A percentile compares a stretch with the other conserved stretches of the same genome.
Evolutionary conservation across 2,329 filamentous ascomycete genomes (phyloP).

Genomic region (Lithohypha guttulata): DNA sequence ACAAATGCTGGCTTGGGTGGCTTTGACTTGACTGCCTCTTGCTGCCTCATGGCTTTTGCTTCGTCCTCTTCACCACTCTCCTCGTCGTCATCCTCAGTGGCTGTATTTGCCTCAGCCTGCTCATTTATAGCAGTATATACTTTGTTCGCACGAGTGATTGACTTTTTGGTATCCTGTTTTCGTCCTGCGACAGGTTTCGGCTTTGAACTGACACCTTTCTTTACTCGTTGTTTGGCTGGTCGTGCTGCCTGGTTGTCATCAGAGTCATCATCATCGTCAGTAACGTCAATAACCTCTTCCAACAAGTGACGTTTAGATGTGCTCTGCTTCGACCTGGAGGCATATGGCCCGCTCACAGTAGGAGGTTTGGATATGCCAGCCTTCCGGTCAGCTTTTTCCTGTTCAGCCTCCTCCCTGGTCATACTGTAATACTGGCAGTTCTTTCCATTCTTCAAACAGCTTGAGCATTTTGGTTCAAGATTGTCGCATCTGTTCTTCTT

Average conservation of each 20-base stretch:
- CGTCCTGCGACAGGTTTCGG: no score
- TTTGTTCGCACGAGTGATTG: no score
- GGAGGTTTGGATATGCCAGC: not conserved
- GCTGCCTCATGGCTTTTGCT: not conserved
- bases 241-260: no score
- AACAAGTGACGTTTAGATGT: not conserved
- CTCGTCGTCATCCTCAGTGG: not conserved
- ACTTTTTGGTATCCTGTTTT: no score
- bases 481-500: not conserved
- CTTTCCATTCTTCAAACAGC: not conserved
- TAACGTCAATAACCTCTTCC: not conserved
- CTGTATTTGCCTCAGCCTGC: no score
- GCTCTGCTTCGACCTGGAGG: not conserved
- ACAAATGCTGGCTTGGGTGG: slow-evolving; percentile 4
- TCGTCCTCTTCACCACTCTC: not conserved
- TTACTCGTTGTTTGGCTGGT: no score
- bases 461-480: slow-evolving; percentile 2
- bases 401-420: not conserved
- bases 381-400: not conserved
- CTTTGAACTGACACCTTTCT: no score
- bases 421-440: slow-evolving; percentile 4
- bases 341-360: not conserved
- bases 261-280: not conserved
- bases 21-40: not conserved
- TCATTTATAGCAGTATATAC: no score